phyloP scores from a whole-genome alignment of 192 early-diverging fungal species.

The Entophlyctis luteolus region DNA sequence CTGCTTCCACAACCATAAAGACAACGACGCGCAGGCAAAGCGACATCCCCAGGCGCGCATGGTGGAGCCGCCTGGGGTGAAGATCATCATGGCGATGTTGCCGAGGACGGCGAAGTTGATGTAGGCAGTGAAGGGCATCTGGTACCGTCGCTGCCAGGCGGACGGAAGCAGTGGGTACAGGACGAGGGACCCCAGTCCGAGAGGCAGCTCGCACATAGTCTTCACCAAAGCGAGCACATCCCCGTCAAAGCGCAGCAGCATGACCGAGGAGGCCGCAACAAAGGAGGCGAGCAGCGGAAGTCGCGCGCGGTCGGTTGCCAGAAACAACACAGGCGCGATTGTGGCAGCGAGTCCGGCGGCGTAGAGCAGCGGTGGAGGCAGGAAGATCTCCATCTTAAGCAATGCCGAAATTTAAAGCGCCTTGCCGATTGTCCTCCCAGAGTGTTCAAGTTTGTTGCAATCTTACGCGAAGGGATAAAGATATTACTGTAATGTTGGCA shows the following conservation, averaged over 20 bases:
- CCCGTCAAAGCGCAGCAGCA: not conserved
- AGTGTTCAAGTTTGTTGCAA: too few species aligned
- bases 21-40: not conserved
- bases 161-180: not conserved
- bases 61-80: not conserved
- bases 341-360: too few species aligned
- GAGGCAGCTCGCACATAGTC: not conserved
- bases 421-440: too few species aligned
- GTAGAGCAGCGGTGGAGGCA: too few species aligned
- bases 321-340: too few species aligned
- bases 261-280: not conserved
- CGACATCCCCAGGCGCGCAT: not conserved
- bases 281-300: not conserved
- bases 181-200: not conserved
- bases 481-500: too few species aligned
- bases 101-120: not conserved
- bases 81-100: not conserved
- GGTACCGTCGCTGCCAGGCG: not conserved
- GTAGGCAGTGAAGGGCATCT: not conserved
- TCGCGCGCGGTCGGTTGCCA: not conserved
- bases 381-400: too few species aligned
- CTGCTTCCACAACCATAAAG: not conserved
- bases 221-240: not conserved
- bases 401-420: too few species aligned
- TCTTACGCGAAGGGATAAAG: too few species aligned